Percentiles rank a stretch among this genome's conserved stretches.
phyloP scores from a whole-genome alignment of 129 eudicot species.

The Glebionis coronaria region DNA sequence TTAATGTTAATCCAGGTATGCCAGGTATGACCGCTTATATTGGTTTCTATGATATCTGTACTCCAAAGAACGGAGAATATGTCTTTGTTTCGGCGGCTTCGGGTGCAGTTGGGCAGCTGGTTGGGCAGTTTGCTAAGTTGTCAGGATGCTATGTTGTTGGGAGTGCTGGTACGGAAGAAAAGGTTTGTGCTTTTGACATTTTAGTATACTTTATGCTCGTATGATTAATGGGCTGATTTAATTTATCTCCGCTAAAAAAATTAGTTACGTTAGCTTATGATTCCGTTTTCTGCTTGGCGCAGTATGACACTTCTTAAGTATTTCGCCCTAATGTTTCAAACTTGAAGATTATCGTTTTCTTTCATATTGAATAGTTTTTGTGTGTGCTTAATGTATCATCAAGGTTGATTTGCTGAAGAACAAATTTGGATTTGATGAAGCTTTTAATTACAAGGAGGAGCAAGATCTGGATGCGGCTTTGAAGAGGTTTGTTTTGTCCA shows the following conservation, averaged over 20 bases:
- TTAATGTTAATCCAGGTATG: constrained; percentile 32
- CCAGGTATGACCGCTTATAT: constrained; percentile 43
- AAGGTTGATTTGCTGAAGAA: constrained; percentile 41
- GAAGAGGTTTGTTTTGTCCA: constrained; percentile 19
- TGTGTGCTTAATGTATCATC: neutral
- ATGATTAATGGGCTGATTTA: neutral
- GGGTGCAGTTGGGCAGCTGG: constrained; percentile 49
- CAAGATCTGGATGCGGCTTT: constrained; percentile 30
- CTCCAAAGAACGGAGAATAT: constrained; percentile 45
- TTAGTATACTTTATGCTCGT: neutral
- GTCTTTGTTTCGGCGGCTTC: constrained; percentile 46
- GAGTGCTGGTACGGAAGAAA: constrained; percentile 44
- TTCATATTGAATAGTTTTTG: too few species aligned
- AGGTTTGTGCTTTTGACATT: constrained; percentile 11
- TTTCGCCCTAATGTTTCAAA: too few species aligned
- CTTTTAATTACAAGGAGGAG: constrained; percentile 46
- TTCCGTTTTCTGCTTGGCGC: too few species aligned
- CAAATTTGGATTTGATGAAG: constrained; percentile 39
- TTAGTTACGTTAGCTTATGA: too few species aligned
- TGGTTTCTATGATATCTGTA: constrained; percentile 44
- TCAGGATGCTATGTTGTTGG: constrained; percentile 54
- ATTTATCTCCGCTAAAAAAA: neutral
- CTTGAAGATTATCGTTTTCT: neutral
- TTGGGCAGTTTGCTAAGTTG: constrained; percentile 51
- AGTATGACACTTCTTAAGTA: too few species aligned